phyloP scores from a whole-genome alignment of 1,284 basidiomycete genomes.

The Peniophora sp. region DNA sequence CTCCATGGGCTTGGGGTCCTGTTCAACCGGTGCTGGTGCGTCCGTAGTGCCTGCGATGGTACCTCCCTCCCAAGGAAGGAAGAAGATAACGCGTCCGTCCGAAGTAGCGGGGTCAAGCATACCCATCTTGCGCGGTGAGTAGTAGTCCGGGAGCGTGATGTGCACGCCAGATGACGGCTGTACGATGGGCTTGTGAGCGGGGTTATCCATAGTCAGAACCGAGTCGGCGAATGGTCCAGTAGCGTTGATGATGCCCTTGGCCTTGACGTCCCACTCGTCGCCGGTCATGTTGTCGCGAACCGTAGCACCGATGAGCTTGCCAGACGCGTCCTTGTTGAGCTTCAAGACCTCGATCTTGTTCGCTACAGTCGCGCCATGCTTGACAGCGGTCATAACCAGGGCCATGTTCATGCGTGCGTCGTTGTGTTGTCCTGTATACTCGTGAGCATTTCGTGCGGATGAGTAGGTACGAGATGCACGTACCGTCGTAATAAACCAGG shows the following conservation, averaged over 20 bases:
- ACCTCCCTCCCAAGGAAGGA: slow-evolving; percentile 97
- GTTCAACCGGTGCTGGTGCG: slow-evolving; percentile 68
- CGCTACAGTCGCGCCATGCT: slow-evolving; percentile 82
- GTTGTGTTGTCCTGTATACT: slow-evolving; percentile 83
- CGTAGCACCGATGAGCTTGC: slow-evolving; percentile 70
- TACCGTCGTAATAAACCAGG: slow-evolving; percentile 95
- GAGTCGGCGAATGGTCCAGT: slow-evolving; percentile 93
- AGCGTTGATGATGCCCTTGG: slow-evolving; percentile 94
- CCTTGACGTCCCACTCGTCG: slow-evolving; percentile 75
- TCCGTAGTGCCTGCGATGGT: slow-evolving; percentile 98
- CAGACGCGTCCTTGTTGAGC: slow-evolving; percentile 64
- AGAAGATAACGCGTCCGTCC: slow-evolving; percentile 97
- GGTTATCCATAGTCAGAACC: slow-evolving; percentile 82
- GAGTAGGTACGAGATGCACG: slow-evolving; percentile 12
- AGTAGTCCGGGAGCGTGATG: slow-evolving; percentile 96
- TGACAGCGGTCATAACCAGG: slow-evolving; percentile 88
- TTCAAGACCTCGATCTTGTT: slow-evolving; percentile 88
- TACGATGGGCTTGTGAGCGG: slow-evolving; percentile 79
- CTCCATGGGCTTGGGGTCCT: slow-evolving; percentile 81
- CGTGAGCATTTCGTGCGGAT: not conserved
- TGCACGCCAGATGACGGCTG: slow-evolving; percentile 91
- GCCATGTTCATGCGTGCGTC: slow-evolving; percentile 98
- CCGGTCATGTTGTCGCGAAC: slow-evolving; percentile 83
- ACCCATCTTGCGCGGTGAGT: slow-evolving; percentile 92
- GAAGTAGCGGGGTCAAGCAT: slow-evolving; percentile 93